Evolutionary conservation across 495 filamentous ascomycete species (phyloP), one percentile per base, ranked within the genome.

Genomic region (Hypoxylon lienhwacheense): DNA sequence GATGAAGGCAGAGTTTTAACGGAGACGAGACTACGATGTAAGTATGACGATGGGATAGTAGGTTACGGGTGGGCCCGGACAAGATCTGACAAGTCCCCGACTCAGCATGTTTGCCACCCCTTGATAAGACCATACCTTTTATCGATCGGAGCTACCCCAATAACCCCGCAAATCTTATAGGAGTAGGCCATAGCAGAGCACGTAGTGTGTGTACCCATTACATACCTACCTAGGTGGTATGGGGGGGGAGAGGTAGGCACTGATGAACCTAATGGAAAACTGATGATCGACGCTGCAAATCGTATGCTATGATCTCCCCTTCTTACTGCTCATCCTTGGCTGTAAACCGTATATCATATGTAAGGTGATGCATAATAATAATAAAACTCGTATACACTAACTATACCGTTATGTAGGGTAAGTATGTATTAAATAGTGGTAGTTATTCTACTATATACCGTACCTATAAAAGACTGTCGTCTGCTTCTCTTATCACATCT

Each of bases 281-380:
- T 48, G 42, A 36, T 61, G 58, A 61, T 61, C 46, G 28, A 28
- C 47, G 31, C 29, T 48, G 47, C 35, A 55, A 14, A 42, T 61
- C 58, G 58, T 55, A 61, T 50, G 58, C 58, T 61, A 40, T 47
- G 47, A 52, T 61, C 58, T 48, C 55, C 47, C 47, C 39, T 42
- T 10, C 7, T 10, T 47, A 52, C 39, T 42, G 12, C 7, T 10
- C 25, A 14, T 29, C 8, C 4, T 22, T 37, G 8, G n/a, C n/a
- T n/a, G n/a, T n/a, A 12, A 11, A 46, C 12, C 20, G 25, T 50
- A 42, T 40, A 53, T 53, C 49, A 36, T 21, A 54, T 31, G 43
- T 49, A 42, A 20, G 28, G 34, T 31, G 24, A 25, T 36, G 17
- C 14, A 21, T n/a, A n/a, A n/a, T n/a, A n/a, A n/a, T n/a, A n/a